Evolutionary conservation across 352 stramenopile species (phyloP).

Genomic region (Globisporangium viniferum): DNA sequence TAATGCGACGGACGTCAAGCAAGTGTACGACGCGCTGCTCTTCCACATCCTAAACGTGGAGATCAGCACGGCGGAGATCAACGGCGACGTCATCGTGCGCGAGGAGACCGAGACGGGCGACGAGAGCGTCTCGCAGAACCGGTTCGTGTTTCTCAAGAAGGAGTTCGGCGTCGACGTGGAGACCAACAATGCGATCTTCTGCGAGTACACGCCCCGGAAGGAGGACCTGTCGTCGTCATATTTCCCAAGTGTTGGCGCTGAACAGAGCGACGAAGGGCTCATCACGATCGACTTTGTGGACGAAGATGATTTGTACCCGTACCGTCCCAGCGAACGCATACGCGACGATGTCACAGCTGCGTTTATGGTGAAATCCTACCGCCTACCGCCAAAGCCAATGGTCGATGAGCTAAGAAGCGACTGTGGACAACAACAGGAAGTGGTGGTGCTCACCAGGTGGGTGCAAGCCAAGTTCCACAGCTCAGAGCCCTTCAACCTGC

Average conservation of each 20-base stretch:
- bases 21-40: slow-evolving; percentile 12
- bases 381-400: background rate
- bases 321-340: slow-evolving; percentile 5
- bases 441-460: slow-evolving; percentile 40
- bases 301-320: slow-evolving; percentile 10
- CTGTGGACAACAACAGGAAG: background rate
- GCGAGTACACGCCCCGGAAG: background rate
- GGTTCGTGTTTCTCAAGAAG: background rate
- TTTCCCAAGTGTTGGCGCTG: too few relatives aligned
- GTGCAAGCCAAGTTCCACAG: slow-evolving; percentile 24
- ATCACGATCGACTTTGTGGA: slow-evolving; percentile 14
- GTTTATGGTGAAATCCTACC: background rate
- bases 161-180: background rate
- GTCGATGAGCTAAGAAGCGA: background rate
- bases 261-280: background rate
- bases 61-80: slow-evolving; percentile 9
- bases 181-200: slow-evolving; percentile 13
- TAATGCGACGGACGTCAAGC: slow-evolving; percentile 11
- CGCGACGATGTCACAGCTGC: slow-evolving; percentile 5
- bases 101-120: slow-evolving; percentile 9
- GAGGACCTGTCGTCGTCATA: background rate
- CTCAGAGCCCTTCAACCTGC: background rate
- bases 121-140: slow-evolving; percentile 8
- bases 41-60: slow-evolving; percentile 13
- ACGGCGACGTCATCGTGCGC: slow-evolving; percentile 15